Evolutionary conservation across 495 filamentous ascomycete species (phyloP).

Genomic region (Penicillium flavigenum): DNA sequence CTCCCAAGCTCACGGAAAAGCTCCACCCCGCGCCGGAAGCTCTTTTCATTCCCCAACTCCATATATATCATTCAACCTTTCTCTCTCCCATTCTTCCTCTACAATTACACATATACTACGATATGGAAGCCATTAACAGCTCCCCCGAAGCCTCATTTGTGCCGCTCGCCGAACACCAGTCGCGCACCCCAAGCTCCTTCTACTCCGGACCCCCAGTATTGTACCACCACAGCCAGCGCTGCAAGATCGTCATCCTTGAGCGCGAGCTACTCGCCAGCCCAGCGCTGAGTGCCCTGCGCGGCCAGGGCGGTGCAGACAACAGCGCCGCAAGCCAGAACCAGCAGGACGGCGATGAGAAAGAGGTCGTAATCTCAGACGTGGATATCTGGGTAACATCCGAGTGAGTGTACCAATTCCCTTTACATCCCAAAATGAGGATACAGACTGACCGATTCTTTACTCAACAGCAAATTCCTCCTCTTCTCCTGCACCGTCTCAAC

Average conservation of each 20-base stretch:
- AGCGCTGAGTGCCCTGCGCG: conserved; percentile 33
- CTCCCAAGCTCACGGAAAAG: not conserved
- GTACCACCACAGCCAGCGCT: conserved; percentile 64
- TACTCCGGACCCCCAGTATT: conserved; percentile 75
- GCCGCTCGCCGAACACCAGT: conserved; percentile 74
- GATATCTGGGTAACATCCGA: conserved; percentile 78
- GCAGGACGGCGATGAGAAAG: conserved; percentile 40
- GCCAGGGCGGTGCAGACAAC: conserved; percentile 20
- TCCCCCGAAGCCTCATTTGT: conserved; percentile 62
- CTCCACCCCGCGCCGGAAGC: conserved; percentile 11
- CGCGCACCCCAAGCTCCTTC: conserved; percentile 82
- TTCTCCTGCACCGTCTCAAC: conserved; percentile 58
- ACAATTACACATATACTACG: conserved; percentile 3
- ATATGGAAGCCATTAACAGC: conserved; percentile 50
- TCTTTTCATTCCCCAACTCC: not conserved
- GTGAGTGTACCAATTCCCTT: conserved; percentile 44
- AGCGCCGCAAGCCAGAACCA: conserved; percentile 10
- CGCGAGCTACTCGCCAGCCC: conserved; percentile 39
- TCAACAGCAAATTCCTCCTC: conserved; percentile 67
- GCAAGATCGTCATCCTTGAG: conserved; percentile 56
- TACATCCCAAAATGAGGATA: not conserved
- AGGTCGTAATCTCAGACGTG: conserved; percentile 50
- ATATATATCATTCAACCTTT: not conserved
- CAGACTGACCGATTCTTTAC: conserved; percentile 5
- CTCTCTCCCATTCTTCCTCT: too few relatives aligned